phyloP scores from a whole-genome alignment of 1,284 basidiomycete genomes.

The Salmacisia buchloeana region DNA sequence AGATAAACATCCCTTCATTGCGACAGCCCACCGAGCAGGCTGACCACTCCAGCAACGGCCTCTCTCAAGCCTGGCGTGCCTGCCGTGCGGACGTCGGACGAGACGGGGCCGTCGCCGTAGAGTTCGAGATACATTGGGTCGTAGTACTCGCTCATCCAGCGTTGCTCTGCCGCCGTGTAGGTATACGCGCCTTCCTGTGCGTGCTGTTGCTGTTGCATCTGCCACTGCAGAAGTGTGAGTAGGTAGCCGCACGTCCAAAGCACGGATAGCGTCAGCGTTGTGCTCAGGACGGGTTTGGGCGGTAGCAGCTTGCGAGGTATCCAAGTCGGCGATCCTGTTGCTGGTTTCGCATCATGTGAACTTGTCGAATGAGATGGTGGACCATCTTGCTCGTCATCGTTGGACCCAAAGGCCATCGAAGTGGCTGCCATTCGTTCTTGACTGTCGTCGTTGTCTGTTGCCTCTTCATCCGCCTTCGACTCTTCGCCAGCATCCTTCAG shows the following conservation, averaged over 20 bases:
- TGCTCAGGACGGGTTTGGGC: background rate
- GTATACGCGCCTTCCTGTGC: background rate
- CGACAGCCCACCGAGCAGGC: too few species aligned
- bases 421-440: background rate
- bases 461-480: too few species aligned
- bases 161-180: background rate
- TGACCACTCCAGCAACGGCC: too few species aligned
- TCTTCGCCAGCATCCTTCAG: too few species aligned
- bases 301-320: background rate
- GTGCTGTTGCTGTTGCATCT: too few species aligned
- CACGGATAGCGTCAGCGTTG: background rate
- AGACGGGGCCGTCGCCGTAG: too few species aligned
- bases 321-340: background rate
- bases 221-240: background rate
- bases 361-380: too few species aligned
- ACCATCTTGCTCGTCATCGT: background rate
- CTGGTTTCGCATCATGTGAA: too few species aligned
- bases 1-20: too few species aligned
- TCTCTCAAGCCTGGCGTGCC: too few species aligned
- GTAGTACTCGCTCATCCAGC: conserved; percentile 3
- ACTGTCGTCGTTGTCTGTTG: too few species aligned
- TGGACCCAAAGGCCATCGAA: background rate
- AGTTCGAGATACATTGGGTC: conserved; percentile 2
- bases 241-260: background rate
- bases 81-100: too few species aligned